Base-by-base conservation (phyloP, 1,284 basidiomycete species). In the Ceratobasidium sp. region DNA sequence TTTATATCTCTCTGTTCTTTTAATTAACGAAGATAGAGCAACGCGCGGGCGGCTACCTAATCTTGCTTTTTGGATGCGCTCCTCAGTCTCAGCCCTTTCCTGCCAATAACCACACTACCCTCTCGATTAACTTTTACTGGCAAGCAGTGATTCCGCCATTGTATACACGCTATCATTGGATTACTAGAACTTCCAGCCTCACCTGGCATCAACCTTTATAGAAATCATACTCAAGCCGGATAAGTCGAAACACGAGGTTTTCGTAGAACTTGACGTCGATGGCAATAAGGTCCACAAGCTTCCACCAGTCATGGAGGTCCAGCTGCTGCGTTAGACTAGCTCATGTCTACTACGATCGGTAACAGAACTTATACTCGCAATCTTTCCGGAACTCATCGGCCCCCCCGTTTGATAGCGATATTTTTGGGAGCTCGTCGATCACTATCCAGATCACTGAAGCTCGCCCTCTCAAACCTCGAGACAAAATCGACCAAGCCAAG, bases 1-100 rank as follows among this genome's bases (percentile, higher is more conserved):
- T 33, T 33, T 33, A 33, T 33, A 33, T 33, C 33, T 33, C 33
- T 33, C 33, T 33, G 33, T 33, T 33, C 46, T 48, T 48, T 17
- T 17, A 17, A 48, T 48, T 48, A 17, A 17, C 12, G 17, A 48
- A 48, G 10, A 48, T 48, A 17, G 17, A 17, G 46, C 10, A 48
- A 48, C 46, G 46, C 17, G 46, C 17, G 12, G 17, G 46, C 17
- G 46, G 12, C 46, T 48, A 48, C 12, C 46, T 54, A 54, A 54
- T 54, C 23, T n/a, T 54, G 20, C 23, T 12, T 28, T 26, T 59
- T 88, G 7, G 26, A 15, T 62, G 33, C n/a, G 38, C 59, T 38
- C 17, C 59, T 23, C 33, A 33, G 33, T 48, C 46, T 17, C 12
- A 48, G 46, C 50, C 50, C 20, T 52, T 52, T 52, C 50, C 50